Evolutionary conservation across 1,139 yeast species (phyloP).

Genomic region (Lipomyces yarrowii): DNA sequence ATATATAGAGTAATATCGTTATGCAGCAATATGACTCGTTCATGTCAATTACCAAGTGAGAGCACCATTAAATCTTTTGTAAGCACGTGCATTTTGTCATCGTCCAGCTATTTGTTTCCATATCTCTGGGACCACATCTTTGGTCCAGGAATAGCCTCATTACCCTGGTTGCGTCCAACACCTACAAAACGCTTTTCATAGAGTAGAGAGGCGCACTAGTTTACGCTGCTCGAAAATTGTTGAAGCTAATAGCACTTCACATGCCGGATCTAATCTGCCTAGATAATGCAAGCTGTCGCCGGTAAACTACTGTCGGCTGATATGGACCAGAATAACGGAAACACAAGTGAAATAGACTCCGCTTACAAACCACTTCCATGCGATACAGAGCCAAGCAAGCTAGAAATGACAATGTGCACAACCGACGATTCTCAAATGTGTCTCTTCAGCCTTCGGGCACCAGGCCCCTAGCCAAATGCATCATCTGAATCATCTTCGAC

Average conservation of each 20-base stretch:
- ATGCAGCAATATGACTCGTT: background rate
- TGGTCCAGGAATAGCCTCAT: background rate
- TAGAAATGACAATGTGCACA: too few relatives aligned
- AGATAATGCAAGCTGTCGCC: too few relatives aligned
- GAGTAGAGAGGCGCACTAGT: background rate
- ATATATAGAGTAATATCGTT: background rate
- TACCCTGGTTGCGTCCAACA: background rate
- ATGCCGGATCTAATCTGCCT: too few relatives aligned
- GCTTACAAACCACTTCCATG: too few relatives aligned
- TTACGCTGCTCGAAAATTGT: too few relatives aligned
- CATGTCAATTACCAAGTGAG: background rate
- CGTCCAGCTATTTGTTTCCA: background rate
- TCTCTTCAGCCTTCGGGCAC: too few relatives aligned
- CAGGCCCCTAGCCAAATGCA: background rate
- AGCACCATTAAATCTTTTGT: background rate
- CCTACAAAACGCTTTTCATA: background rate
- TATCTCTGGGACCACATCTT: background rate
- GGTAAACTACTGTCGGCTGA: too few relatives aligned
- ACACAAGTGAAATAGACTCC: too few relatives aligned
- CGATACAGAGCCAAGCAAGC: too few relatives aligned
- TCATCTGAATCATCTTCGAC: background rate
- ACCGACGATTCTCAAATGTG: background rate
- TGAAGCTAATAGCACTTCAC: too few relatives aligned
- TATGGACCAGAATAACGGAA: too few relatives aligned
- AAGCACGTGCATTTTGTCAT: background rate